Percentiles rank a stretch among this genome's conserved stretches.
These are phyloP conservation scores for Thinopyrum elongatum DNA, from an alignment of 176 grass and related monocot species.

Conservation along the genomic window DNA sequence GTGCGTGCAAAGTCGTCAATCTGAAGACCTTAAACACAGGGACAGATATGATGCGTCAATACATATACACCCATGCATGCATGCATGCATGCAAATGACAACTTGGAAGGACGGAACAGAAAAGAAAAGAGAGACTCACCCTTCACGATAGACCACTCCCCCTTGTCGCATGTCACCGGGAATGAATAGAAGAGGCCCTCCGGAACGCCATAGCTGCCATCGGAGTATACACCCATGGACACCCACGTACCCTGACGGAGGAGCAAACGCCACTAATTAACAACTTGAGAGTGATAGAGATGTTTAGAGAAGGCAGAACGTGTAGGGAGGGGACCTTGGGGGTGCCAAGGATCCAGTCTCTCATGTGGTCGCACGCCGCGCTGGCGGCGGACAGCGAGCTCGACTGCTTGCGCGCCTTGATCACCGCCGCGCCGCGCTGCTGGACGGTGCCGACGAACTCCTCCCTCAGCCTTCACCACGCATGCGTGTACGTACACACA, in stretches of 20 bases:
- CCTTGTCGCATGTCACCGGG: constrained; percentile 67
- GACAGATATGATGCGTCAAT: not conserved
- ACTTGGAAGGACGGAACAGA: not conserved
- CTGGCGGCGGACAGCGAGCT: constrained; percentile 76
- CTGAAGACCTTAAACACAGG: constrained; percentile 36
- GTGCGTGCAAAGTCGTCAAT: constrained; percentile 52
- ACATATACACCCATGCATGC: not conserved
- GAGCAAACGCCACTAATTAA: not conserved
- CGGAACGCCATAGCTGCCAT: constrained; percentile 61
- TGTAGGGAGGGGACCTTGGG: constrained; percentile 42
- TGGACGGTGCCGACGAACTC: constrained; percentile 59
- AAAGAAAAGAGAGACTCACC: constrained; percentile 41
- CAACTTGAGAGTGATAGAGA: not conserved
- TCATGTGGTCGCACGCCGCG: constrained; percentile 69
- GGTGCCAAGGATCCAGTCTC: constrained; percentile 73
- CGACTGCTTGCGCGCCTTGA: constrained; percentile 63
- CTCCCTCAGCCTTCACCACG: constrained; percentile 49
- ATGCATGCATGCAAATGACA: not conserved
- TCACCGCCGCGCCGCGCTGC: constrained; percentile 62
- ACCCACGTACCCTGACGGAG: constrained; percentile 61
- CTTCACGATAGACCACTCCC: constrained; percentile 65
- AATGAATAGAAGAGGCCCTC: constrained; percentile 62
- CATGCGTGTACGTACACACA: no score
- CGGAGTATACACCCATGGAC: constrained; percentile 78
- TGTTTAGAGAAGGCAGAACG: not conserved